These are phyloP conservation scores for Postia placenta DNA, from an alignment of 768 basidiomycete genomes.

Conservation along the genomic window DNA sequence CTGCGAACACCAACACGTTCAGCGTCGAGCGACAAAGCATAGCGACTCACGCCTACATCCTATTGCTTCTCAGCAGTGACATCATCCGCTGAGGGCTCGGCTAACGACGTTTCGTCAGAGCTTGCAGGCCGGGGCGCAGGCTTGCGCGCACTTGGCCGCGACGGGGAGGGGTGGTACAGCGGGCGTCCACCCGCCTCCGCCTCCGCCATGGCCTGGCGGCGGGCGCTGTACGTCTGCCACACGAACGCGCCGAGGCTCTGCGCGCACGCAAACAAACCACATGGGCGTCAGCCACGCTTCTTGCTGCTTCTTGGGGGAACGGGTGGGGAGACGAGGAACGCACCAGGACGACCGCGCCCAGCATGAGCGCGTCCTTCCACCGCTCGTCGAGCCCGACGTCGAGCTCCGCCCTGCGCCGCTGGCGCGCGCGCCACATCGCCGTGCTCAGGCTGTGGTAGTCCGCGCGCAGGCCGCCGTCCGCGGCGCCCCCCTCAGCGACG, in stretches of 20 bases:
- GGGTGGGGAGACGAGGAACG: constrained; percentile 4
- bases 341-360: constrained; percentile 51
- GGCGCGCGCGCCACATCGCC: constrained; percentile 37
- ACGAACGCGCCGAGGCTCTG: constrained; percentile 21
- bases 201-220: constrained; percentile 15
- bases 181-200: not conserved
- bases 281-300: not conserved
- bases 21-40: too few species aligned
- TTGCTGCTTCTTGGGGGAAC: constrained; percentile 1
- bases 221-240: constrained; percentile 19
- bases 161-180: not conserved
- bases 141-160: not conserved
- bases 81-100: not conserved
- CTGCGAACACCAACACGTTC: too few species aligned
- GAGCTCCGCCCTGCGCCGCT: constrained; percentile 30
- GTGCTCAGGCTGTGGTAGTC: constrained; percentile 11
- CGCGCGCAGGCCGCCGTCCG: not conserved
- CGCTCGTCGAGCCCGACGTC: constrained; percentile 53
- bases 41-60: too few species aligned
- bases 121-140: not conserved
- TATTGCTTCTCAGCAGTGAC: not conserved
- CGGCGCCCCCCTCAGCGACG: constrained; percentile 24
- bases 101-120: not conserved
- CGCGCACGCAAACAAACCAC: not conserved
- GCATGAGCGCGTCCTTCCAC: constrained; percentile 60